These are phyloP conservation scores for Lactarius hatsudake DNA, from an alignment of 768 basidiomycete genomes.

Conservation along the genomic window DNA sequence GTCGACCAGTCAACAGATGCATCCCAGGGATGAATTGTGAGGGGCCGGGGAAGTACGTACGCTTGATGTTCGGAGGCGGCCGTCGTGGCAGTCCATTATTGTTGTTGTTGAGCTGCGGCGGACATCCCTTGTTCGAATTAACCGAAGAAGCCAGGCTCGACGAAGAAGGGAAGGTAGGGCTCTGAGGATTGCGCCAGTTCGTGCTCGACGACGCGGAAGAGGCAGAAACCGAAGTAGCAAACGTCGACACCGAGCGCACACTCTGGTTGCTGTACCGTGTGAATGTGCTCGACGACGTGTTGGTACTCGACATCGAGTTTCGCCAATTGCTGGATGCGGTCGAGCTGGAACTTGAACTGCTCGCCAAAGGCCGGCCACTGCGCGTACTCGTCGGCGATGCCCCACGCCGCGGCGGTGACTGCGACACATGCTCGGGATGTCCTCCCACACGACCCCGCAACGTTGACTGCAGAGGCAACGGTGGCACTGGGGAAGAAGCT, in stretches of 20 bases:
- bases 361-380: slow-evolving; percentile 49
- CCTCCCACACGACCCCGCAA: background rate
- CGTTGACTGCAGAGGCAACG: background rate
- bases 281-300: slow-evolving; percentile 67
- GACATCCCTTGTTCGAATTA: slow-evolving; percentile 10
- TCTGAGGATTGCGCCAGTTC: slow-evolving; percentile 58
- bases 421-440: background rate
- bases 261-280: slow-evolving; percentile 75
- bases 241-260: slow-evolving; percentile 69
- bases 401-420: slow-evolving; percentile 27
- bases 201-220: slow-evolving; percentile 57
- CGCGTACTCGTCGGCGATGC: slow-evolving; percentile 57
- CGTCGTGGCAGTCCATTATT: slow-evolving; percentile 8
- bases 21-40: slow-evolving; percentile 7
- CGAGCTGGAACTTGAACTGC: slow-evolving; percentile 62
- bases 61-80: slow-evolving; percentile 65
- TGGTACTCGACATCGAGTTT: slow-evolving; percentile 69
- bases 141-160: slow-evolving; percentile 15
- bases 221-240: slow-evolving; percentile 75
- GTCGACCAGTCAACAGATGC: slow-evolving; percentile 1
- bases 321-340: slow-evolving; percentile 73
- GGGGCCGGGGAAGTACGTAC: slow-evolving; percentile 46
- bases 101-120: background rate
- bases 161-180: slow-evolving; percentile 3
- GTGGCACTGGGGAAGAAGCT: slow-evolving; percentile 9